Evolutionary conservation across 768 basidiomycete species (phyloP).

Genomic region (Epithele typhae): DNA sequence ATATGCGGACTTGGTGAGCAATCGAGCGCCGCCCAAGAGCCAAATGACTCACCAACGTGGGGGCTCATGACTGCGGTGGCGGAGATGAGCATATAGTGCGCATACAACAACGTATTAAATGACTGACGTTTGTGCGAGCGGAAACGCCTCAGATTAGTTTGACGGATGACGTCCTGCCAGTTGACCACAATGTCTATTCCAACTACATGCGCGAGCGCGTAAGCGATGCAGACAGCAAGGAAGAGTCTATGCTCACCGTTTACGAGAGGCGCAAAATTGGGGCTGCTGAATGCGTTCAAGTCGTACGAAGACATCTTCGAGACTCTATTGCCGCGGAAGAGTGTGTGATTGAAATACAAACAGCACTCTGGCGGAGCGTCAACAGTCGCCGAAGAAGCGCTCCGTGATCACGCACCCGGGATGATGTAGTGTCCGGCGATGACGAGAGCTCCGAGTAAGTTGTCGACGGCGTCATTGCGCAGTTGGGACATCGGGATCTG

Average conservation of each 20-base stretch:
- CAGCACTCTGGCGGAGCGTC: constrained; percentile 59
- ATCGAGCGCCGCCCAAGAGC: too few relatives aligned
- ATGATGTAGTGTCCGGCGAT: constrained; percentile 91
- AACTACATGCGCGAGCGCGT: too few relatives aligned
- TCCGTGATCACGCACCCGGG: constrained; percentile 52
- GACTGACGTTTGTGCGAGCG: constrained; percentile 68
- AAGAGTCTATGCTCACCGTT: constrained; percentile 73
- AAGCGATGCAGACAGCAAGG: neutral
- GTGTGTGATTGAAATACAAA: constrained; percentile 85
- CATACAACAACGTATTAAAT: too few relatives aligned
- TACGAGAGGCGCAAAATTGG: constrained; percentile 78
- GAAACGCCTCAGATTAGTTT: constrained; percentile 75
- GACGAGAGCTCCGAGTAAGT: constrained; percentile 82
- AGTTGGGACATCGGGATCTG: constrained; percentile 91
- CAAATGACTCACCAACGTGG: constrained; percentile 59
- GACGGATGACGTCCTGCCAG: constrained; percentile 84
- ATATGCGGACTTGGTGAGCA: neutral
- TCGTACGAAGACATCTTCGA: constrained; percentile 81
- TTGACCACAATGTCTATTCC: constrained; percentile 89
- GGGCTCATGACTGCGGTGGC: constrained; percentile 61
- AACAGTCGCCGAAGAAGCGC: neutral
- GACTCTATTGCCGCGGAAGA: constrained; percentile 83
- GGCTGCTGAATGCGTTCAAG: constrained; percentile 79
- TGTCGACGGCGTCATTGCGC: constrained; percentile 93
- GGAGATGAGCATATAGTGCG: neutral